phyloP scores from a whole-genome alignment of 768 basidiomycete species.

The Tephrocybe sp. region DNA sequence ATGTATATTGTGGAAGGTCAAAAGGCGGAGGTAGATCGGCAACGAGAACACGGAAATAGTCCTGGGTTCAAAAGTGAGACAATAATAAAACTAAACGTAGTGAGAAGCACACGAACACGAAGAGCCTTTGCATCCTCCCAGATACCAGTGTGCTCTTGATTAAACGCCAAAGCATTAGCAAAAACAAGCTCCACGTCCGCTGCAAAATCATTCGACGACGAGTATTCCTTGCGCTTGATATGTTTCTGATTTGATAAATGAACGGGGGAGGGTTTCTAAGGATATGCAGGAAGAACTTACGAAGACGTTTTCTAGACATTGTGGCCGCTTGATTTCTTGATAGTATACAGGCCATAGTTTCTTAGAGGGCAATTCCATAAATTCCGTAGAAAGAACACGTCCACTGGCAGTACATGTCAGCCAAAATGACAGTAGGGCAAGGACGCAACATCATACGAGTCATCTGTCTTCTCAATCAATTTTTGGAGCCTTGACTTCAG shows the following conservation, averaged over 20 bases:
- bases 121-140: conserved; percentile 76
- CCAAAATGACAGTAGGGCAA: neutral
- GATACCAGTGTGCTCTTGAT: conserved; percentile 79
- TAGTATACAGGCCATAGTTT: conserved; percentile 82
- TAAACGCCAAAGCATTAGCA: conserved; percentile 85
- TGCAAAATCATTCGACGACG: conserved; percentile 64
- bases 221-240: conserved; percentile 78
- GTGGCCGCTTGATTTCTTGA: conserved; percentile 73
- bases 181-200: conserved; percentile 89
- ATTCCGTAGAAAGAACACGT: conserved; percentile 64
- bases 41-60: conserved; percentile 73
- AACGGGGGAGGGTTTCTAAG: conserved; percentile 3
- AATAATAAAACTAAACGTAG: conserved; percentile 2
- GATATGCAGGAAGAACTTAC: conserved; percentile 39
- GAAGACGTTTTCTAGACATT: conserved; percentile 73
- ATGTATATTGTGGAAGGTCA: conserved; percentile 59
- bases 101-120: conserved; percentile 45
- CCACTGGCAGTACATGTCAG: conserved; percentile 43
- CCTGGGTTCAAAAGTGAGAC: conserved; percentile 38
- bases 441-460: conserved; percentile 46
- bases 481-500: conserved; percentile 72
- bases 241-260: conserved; percentile 52
- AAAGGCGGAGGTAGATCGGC: conserved; percentile 70
- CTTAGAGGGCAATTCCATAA: conserved; percentile 81
- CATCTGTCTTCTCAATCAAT: conserved; percentile 68